Base-by-base conservation (phyloP, 371 early-diverging fungal species). In the Zopfochytrium polystomum region DNA sequence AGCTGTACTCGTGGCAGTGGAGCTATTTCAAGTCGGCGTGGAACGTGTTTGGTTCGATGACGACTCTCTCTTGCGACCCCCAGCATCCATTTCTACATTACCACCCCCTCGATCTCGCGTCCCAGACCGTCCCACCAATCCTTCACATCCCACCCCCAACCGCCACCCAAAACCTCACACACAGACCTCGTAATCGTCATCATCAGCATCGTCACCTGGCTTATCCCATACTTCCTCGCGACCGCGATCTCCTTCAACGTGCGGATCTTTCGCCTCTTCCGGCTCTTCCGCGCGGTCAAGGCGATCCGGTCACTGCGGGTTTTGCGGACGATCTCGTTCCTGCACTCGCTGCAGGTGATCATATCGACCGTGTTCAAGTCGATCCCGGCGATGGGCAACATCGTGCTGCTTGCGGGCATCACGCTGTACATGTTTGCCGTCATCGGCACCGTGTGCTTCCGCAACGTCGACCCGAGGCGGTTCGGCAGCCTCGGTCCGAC, bases 301-400 rank as follows among this genome's bases (percentile, higher is more conserved):
- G 70, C 68, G 18, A 20, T 68, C 22, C 50, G 72, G 11, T 60
- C 63, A 3, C 32, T 72, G 2, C 52, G 73, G 22, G 73, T 62
- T 0, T 55, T 72, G 9, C 63, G 73, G 13, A 66, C 73, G 3
- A 66, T 72, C 60, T 66, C 34, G 23, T 71, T 69, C 44, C 60
- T 72, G 30, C 42, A 54, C 7, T 60, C 61, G 6, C 53, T 72
- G 22, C 65, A 70, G 27, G 34, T 69, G 1, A 67, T 72, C 11
- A 68, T 72, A 5, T 26, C 45, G 18, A 70, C 67, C 1, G 51
- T 72, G 26, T 33, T 72, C 33, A 66, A 70, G 38, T 72, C 73
- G 25, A 63, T 72, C 26, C 69, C 70, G n/a, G 73, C 73, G 35
- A 69, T 72, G 73, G 25, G 45, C n/a, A 71, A 62, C 42, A 72